Evolutionary conservation across 164 flowering plant species (phyloP), one percentile per base, ranked within the genome.

Genomic region (Macadamia integrifolia): DNA sequence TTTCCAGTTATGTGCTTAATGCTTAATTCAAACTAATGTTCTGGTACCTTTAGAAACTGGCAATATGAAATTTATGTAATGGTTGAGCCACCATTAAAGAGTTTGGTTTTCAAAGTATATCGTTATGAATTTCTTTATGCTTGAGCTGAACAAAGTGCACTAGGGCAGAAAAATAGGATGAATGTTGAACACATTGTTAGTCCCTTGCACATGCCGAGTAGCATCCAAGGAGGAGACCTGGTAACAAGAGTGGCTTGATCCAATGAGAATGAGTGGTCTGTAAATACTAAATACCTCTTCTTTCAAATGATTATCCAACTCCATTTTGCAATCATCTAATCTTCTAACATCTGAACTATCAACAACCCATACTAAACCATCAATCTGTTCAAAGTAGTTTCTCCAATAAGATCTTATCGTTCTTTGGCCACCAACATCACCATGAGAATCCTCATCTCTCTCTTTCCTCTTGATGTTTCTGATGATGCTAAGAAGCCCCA

Each of bases 351-450:
- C 99, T 0, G 99, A 95, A 80, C 99, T 92, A 75, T 92, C 99
- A 67, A 95, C 99, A 29, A 95, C 98, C 99, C 98, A 95, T 13
- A 95, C 86, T 79, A 95, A 82, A 15, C 99, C 99, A 85, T 95
- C 99, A 53, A 96, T 92, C 74, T 92, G 92, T 80, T 95, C 99
- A 75, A 92, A 95, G 76, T 95, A 95, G 81, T 95, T 95, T 79
- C 99, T 88, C 99, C 99, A 95, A 58, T 95, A 95, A 0, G 99
- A 87, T 72, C 99, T 82, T 67, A 95, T 95, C 2, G 99, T 90
- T 69, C 80, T 89, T 71, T 95, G 99, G 31, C 99, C 99, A 42
- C 98, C 98, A 62, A 95, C 90, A 83, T 95, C 99, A 94, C 98
- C 97, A 92, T 90, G 55, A 94, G 93, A 48, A 94, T 86, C 12